phyloP scores from a whole-genome alignment of 495 filamentous ascomycete genomes.

The Neurospora tetrasperma region DNA sequence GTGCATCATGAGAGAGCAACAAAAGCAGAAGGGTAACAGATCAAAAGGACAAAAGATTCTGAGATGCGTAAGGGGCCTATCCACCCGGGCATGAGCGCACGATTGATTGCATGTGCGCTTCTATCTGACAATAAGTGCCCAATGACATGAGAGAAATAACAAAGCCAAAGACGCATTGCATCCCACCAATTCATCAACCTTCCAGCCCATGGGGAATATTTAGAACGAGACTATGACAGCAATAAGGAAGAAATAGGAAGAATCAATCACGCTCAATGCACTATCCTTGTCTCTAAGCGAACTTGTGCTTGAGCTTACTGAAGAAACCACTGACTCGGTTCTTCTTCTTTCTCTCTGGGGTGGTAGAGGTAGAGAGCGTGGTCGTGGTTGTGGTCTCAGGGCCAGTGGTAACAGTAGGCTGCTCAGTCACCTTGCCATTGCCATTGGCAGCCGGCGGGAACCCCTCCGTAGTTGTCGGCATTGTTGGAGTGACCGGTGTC shows the following conservation, averaged over 20 bases:
- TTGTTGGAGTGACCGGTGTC: not conserved
- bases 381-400: conserved; percentile 22
- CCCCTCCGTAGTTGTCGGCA: not conserved
- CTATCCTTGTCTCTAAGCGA: conserved; percentile 27
- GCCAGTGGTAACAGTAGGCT: conserved; percentile 15
- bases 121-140: not conserved
- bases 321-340: conserved; percentile 48
- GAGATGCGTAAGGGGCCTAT: not conserved
- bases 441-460: not conserved
- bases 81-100: not conserved
- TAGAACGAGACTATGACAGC: conserved; percentile 7
- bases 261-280: conserved; percentile 8
- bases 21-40: not conserved
- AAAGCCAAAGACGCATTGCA: not conserved
- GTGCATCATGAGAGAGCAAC: not conserved
- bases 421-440: conserved; percentile 6
- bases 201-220: not conserved
- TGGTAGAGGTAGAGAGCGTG: conserved; percentile 18
- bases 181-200: not conserved
- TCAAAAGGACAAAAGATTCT: not conserved
- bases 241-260: conserved; percentile 12
- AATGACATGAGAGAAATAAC: not conserved
- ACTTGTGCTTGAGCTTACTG: conserved; percentile 47
- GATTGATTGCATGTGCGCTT: not conserved
- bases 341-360: conserved; percentile 46